phyloP scores from a whole-genome alignment of 768 basidiomycete genomes.

The Cystobasidium onofrii region DNA sequence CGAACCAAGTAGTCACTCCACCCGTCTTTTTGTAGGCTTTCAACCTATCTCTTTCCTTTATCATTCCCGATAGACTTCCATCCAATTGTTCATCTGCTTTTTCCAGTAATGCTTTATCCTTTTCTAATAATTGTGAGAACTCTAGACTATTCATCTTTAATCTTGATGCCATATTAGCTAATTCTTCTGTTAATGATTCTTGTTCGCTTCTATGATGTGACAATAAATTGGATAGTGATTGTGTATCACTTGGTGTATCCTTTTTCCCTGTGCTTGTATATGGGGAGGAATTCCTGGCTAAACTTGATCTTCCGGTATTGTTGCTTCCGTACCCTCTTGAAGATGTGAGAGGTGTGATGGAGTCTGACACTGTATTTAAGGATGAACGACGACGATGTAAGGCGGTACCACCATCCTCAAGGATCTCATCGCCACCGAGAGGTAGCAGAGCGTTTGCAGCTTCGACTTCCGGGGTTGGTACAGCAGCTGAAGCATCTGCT shows the following conservation, averaged over 20 bases:
- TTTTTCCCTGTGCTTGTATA: not conserved
- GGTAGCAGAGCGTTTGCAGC: slow-evolving; percentile 1
- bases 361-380: not conserved
- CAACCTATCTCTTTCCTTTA: slow-evolving; percentile 58
- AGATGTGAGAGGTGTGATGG: not conserved
- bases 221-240: slow-evolving; percentile 30
- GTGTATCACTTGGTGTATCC: slow-evolving; percentile 7
- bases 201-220: slow-evolving; percentile 49
- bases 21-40: slow-evolving; percentile 60
- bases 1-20: slow-evolving; percentile 64
- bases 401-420: not conserved
- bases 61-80: slow-evolving; percentile 62
- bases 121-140: slow-evolving; percentile 63
- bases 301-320: not conserved
- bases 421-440: not conserved
- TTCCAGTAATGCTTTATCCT: slow-evolving; percentile 65
- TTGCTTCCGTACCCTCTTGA: not conserved
- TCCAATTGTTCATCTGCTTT: slow-evolving; percentile 65
- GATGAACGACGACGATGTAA: not conserved
- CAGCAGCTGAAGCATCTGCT: not conserved
- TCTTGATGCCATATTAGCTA: slow-evolving; percentile 77
- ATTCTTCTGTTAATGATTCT: slow-evolving; percentile 63
- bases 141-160: slow-evolving; percentile 73
- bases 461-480: not conserved
- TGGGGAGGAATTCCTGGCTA: not conserved